phyloP scores from a whole-genome alignment of 23 red algal genomes.

The Gracilaria domingensis region DNA sequence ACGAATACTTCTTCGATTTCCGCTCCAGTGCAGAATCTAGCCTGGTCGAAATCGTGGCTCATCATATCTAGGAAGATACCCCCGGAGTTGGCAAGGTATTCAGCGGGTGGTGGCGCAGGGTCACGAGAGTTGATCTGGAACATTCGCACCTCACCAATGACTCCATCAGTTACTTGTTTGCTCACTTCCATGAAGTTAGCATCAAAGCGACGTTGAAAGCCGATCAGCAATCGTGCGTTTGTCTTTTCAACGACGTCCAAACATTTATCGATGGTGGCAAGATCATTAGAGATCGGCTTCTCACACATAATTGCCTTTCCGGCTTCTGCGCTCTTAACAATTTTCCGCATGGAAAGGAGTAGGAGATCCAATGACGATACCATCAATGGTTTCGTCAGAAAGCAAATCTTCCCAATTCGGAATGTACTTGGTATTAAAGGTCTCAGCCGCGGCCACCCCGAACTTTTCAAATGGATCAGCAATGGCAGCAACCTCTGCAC shows the following conservation, averaged over 20 bases:
- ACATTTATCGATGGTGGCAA: constrained; percentile 86
- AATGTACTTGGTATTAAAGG: constrained; percentile 73
- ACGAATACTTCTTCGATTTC: constrained; percentile 89
- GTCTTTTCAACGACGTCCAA: constrained; percentile 82
- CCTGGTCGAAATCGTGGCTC: constrained; percentile 98
- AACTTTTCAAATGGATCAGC: constrained; percentile 91
- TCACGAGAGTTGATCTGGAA: constrained; percentile 92
- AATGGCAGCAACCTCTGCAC: constrained; percentile 83
- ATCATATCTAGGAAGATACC: constrained; percentile 94
- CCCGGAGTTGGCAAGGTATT: constrained; percentile 91
- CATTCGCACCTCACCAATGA: constrained; percentile 86
- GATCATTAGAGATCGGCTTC: constrained; percentile 92
- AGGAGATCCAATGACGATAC: constrained; percentile 94
- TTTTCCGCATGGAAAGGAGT: constrained; percentile 94
- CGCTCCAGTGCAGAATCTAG: constrained; percentile 83
- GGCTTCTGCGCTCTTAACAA: constrained; percentile 80
- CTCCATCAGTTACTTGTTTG: constrained; percentile 74
- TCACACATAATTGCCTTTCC: constrained; percentile 99
- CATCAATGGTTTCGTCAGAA: constrained; percentile 77
- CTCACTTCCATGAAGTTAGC: constrained; percentile 83
- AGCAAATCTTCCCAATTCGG: constrained; percentile 76
- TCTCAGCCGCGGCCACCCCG: constrained; percentile 66
- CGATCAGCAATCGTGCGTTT: constrained; percentile 89
- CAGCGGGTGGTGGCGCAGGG: constrained; percentile 95
- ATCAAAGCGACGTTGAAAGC: constrained; percentile 97